phyloP scores from a whole-genome alignment of 1,139 yeast genomes.

The Scheffersomyces cryptocercus region DNA sequence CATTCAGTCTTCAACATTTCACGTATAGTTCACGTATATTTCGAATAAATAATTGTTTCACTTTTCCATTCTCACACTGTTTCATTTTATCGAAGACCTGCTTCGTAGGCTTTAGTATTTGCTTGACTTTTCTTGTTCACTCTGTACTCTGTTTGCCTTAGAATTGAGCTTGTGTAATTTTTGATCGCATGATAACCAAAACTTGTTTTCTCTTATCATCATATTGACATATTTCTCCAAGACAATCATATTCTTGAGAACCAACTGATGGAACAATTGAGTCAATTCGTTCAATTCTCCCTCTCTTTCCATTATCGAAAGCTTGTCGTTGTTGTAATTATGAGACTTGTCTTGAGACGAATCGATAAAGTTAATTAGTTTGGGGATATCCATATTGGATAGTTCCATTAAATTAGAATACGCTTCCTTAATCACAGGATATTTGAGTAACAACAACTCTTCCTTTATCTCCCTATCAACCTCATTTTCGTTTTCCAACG shows the following conservation, averaged over 20 bases:
- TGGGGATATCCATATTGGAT: conserved; percentile 21
- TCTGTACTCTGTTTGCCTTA: no score
- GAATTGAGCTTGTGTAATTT: conserved; percentile 6
- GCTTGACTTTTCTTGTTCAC: background rate
- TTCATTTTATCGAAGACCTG: background rate
- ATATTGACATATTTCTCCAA: conserved; percentile 26
- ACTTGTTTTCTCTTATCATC: conserved; percentile 24
- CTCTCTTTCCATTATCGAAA: conserved; percentile 9
- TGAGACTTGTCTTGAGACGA: conserved; percentile 19
- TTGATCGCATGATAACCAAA: conserved; percentile 24
- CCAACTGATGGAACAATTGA: conserved; percentile 20
- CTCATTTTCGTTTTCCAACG: conserved; percentile 4
- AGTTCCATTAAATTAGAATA: conserved; percentile 22
- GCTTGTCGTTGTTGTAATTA: conserved; percentile 14
- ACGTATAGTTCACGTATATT: no score
- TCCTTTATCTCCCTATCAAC: conserved; percentile 11
- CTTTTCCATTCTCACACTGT: background rate
- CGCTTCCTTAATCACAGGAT: conserved; percentile 20
- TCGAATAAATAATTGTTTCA: no score
- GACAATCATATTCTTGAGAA: conserved; percentile 30
- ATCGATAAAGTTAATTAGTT: conserved; percentile 21
- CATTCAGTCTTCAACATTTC: no score
- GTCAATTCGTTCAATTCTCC: conserved; percentile 16
- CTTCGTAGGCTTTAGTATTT: conserved; percentile 7
- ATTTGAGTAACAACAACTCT: conserved; percentile 21